These are phyloP conservation scores for Eruca vesicaria DNA, from an alignment of 441 rosid genomes.

Conservation along the genomic window DNA sequence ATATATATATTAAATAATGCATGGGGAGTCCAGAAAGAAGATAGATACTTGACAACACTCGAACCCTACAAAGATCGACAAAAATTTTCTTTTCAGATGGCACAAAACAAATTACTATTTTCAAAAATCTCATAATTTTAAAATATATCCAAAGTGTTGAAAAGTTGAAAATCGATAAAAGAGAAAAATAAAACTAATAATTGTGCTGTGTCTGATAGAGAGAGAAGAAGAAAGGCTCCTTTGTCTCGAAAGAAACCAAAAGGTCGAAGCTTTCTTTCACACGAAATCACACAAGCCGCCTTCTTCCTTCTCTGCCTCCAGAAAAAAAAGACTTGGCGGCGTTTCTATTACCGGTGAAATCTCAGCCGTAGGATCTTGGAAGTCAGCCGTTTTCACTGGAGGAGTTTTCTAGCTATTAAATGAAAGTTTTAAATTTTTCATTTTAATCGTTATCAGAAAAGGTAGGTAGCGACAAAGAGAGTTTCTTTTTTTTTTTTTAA, in stretches of 20 bases:
- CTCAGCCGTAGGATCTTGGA: conserved; percentile 19
- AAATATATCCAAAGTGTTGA: conserved; percentile 12
- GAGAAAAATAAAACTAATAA: background rate
- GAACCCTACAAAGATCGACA: conserved; percentile 38
- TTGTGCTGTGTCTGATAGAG: background rate
- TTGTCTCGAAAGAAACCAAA: conserved; percentile 26
- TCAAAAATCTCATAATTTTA: background rate
- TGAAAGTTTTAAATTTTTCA: background rate
- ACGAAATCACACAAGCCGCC: conserved; percentile 30
- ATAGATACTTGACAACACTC: conserved; percentile 29
- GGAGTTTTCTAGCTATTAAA: background rate
- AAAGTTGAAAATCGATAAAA: conserved; percentile 17
- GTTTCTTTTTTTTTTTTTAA: background rate
- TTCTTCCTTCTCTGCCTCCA: conserved; percentile 11
- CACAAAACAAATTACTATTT: background rate
- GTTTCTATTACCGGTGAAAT: conserved; percentile 23
- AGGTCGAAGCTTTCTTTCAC: conserved; percentile 27
- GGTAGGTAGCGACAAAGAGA: conserved; percentile 42
- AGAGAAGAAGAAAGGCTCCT: conserved; percentile 9
- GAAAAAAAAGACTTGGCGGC: background rate
- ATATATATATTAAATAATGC: background rate
- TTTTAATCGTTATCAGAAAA: conserved; percentile 34
- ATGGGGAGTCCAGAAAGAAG: conserved; percentile 30
- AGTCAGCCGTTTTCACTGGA: background rate
- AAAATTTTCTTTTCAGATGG: conserved; percentile 28